Percentiles rank a stretch among this genome's conserved stretches.
These are phyloP conservation scores for Peronospora belbahrii DNA, from an alignment of 352 stramenopile species.

Conservation along the genomic window DNA sequence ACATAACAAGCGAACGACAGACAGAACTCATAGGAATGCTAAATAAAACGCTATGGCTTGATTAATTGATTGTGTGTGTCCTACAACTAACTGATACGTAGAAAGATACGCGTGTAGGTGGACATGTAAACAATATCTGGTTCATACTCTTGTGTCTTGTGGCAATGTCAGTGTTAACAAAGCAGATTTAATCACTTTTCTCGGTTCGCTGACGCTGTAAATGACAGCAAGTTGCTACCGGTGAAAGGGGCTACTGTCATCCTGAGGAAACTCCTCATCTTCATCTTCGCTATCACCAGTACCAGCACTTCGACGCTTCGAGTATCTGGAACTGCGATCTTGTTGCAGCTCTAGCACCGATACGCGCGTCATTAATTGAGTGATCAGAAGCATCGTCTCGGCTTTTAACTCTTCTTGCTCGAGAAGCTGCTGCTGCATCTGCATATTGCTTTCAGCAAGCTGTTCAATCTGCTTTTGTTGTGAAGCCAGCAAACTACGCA, in stretches of 20 bases:
- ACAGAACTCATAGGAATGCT: slow-evolving; percentile 3
- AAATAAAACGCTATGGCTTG: slow-evolving; percentile 26
- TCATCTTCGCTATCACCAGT: slow-evolving; percentile 27
- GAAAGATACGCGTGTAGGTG: no score
- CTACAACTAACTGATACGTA: no score
- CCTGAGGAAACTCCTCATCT: slow-evolving; percentile 25
- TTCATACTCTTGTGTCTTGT: slow-evolving; percentile 7
- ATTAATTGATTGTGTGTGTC: neutral
- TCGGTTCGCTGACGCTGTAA: slow-evolving; percentile 7
- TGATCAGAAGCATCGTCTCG: slow-evolving; percentile 81
- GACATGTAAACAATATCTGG: slow-evolving; percentile 2
- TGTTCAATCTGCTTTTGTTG: slow-evolving; percentile 72
- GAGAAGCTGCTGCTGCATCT: slow-evolving; percentile 73
- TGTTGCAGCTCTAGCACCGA: slow-evolving; percentile 66
- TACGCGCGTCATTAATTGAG: slow-evolving; percentile 78
- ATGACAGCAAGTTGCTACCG: slow-evolving; percentile 9
- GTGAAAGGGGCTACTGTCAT: slow-evolving; percentile 16
- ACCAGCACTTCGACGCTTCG: slow-evolving; percentile 22
- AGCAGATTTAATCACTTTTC: slow-evolving; percentile 6
- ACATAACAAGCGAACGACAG: neutral
- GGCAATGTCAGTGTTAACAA: neutral
- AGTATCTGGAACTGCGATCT: slow-evolving; percentile 19
- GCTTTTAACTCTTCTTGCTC: slow-evolving; percentile 77
- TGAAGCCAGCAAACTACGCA: slow-evolving; percentile 38
- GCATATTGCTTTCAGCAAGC: slow-evolving; percentile 64